Conservation (phyloP, 129 eudicot species). For the Saposhnikovia divaricata region DNA sequence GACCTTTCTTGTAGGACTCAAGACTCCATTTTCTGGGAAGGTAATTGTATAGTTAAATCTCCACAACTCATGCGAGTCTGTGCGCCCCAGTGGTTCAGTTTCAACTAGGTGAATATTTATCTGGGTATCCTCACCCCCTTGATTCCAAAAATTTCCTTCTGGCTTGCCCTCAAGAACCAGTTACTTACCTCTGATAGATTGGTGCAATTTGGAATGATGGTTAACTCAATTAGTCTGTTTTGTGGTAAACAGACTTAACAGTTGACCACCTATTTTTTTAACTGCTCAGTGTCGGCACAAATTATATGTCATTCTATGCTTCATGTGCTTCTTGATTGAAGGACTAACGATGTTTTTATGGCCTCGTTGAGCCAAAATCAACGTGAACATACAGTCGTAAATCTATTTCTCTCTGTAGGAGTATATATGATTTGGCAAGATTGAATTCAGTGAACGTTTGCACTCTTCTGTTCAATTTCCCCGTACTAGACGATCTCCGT, state of each 20-base stretch:
- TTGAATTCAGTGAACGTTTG: neutral
- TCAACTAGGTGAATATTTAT: neutral
- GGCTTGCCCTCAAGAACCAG: neutral
- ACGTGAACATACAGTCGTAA: neutral
- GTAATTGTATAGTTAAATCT: neutral
- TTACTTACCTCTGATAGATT: neutral
- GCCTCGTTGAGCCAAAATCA: neutral
- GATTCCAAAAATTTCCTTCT: neutral
- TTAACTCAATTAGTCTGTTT: too few species aligned
- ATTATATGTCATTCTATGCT: neutral
- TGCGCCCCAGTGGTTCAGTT: too few species aligned
- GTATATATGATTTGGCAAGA: neutral
- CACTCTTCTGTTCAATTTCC: neutral
- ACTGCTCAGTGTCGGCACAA: too few species aligned
- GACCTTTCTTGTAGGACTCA: neutral
- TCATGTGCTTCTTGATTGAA: too few species aligned
- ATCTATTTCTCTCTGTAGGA: neutral
- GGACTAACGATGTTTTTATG: neutral
- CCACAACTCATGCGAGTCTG: too few species aligned
- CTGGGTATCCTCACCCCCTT: neutral
- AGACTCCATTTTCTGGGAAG: neutral
- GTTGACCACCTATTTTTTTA: too few species aligned
- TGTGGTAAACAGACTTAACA: too few species aligned
- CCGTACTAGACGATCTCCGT: neutral
- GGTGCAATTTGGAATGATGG: neutral